These are phyloP conservation scores for Chlamydomonas sp. DNA, from an alignment of 139 green algal species.

Conservation along the genomic window DNA sequence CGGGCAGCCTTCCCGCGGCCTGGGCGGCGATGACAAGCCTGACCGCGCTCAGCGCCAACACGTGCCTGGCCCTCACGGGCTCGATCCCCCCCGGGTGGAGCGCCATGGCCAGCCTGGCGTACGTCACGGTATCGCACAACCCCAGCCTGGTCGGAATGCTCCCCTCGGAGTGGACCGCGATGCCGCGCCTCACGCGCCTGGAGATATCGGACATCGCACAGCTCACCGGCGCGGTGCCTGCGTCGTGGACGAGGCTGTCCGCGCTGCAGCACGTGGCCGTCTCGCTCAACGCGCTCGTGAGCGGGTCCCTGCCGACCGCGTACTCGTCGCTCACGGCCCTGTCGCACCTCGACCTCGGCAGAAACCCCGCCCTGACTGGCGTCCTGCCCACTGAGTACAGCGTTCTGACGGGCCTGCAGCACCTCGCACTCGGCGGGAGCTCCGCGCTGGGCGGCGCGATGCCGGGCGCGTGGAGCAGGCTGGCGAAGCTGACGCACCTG, in stretches of 20 bases:
- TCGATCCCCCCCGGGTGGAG: not conserved
- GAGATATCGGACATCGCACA: too few relatives aligned
- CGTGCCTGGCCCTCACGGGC: not conserved
- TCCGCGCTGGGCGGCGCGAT: constrained; percentile 4
- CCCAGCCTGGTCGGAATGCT: too few relatives aligned
- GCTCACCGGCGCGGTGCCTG: constrained; percentile 13
- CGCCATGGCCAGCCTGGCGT: too few relatives aligned
- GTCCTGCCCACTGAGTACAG: not conserved
- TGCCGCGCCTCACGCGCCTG: constrained; percentile 11
- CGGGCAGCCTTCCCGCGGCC: constrained; percentile 11
- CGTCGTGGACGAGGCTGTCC: not conserved
- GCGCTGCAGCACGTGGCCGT: not conserved
- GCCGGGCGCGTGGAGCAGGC: constrained; percentile 8
- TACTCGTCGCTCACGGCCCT: constrained; percentile 5
- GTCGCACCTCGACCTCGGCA: too few relatives aligned
- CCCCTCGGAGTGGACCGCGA: constrained; percentile 2
- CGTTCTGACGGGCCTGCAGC: not conserved
- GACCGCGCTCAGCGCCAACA: constrained; percentile 10
- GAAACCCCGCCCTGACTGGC: too few relatives aligned
- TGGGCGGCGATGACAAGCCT: constrained; percentile 9
- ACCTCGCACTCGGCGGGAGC: not conserved
- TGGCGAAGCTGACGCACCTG: constrained; percentile 11
- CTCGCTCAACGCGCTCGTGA: constrained; percentile 1
- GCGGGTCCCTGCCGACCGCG: not conserved
- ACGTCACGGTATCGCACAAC: too few relatives aligned